Evolutionary conservation across 2,329 filamentous ascomycete species (phyloP), one percentile per base, ranked within the genome.

Genomic region (Lachnellula hyalina): DNA sequence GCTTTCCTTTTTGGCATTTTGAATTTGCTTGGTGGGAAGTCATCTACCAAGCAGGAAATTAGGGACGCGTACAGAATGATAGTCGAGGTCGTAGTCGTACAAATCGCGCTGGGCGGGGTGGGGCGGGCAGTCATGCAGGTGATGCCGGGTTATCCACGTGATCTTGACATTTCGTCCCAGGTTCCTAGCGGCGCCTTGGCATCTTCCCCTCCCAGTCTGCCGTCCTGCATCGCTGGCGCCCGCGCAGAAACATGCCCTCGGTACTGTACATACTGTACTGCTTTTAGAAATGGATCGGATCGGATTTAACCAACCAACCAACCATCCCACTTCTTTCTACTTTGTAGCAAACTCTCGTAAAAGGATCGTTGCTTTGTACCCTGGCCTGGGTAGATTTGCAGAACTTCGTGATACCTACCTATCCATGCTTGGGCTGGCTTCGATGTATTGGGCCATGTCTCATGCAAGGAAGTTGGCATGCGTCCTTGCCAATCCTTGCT

Each of bases 1-100:
- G 59, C 60, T 53, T 67, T 68, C 51, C 66, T 53, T 59, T 68
- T 68, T 11, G 56, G 56, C 66, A 67, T 66, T 6, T 21, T 53
- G 14, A 25, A 1, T 38, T 19, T 35, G 47, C 23, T 50, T 28
- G 25, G 9, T 17, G 15, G 17, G 28, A 32, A 32, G 8, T 9
- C 28, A 8, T 32, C 8, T 54, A 17, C 12, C n/a, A 23, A 44
- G 19, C 28, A 38, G 12, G n/a, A n/a, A 25, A 9, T 15, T 38
- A 45, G 9, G 17, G 17, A 45, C 42, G 41, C 32, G 50, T 46
- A n/a, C 25, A 28, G 25, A 28, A 28, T 28, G 25, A 28, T 28
- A 28, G 25, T 28, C 21, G 44, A 28, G 21, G 44, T 47, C 40
- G 17, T 5, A 8, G 34, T 25, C 41, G 17, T 41, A 23, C 34